phyloP scores from a whole-genome alignment of 345 rosid genomes.

The Populus pruinosa region DNA sequence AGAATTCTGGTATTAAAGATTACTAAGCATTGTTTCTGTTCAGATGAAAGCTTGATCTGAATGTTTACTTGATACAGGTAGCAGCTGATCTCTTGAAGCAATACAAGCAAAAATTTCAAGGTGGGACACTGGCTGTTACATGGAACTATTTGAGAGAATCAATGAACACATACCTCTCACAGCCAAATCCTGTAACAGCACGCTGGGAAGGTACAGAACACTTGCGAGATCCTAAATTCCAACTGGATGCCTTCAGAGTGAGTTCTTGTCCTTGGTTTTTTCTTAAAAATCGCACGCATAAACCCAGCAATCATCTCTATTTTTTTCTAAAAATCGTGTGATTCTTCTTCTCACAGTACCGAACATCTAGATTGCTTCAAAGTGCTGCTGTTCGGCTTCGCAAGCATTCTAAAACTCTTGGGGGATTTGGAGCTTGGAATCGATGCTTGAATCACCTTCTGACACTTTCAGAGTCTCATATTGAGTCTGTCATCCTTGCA shows the following conservation, averaged over 20 bases:
- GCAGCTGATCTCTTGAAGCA: slow-evolving; percentile 88
- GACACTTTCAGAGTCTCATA: slow-evolving; percentile 94
- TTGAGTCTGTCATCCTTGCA: slow-evolving; percentile 85
- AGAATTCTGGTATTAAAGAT: background rate
- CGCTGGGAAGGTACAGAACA: slow-evolving; percentile 96
- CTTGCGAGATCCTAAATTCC: slow-evolving; percentile 88
- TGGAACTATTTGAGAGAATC: slow-evolving; percentile 97
- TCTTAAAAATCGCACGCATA: background rate
- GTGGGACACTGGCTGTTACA: slow-evolving; percentile 85
- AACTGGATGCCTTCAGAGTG: slow-evolving; percentile 93
- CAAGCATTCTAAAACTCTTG: slow-evolving; percentile 77
- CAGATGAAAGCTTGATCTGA: slow-evolving; percentile 10
- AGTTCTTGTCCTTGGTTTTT: slow-evolving; percentile 27
- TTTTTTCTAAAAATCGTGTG: background rate
- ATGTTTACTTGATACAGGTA: slow-evolving; percentile 46
- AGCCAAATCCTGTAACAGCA: slow-evolving; percentile 92
- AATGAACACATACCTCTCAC: slow-evolving; percentile 81
- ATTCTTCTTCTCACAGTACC: slow-evolving; percentile 54
- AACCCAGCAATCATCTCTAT: background rate
- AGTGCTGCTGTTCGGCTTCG: slow-evolving; percentile 75
- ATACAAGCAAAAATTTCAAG: slow-evolving; percentile 87
- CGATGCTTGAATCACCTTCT: slow-evolving; percentile 98
- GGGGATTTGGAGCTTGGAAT: slow-evolving; percentile 97
- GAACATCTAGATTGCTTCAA: slow-evolving; percentile 91
- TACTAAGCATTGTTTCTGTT: background rate